These are phyloP conservation scores for Magnusiomyces ingens DNA, from an alignment of 1,139 yeast genomes.

Conservation along the genomic window DNA sequence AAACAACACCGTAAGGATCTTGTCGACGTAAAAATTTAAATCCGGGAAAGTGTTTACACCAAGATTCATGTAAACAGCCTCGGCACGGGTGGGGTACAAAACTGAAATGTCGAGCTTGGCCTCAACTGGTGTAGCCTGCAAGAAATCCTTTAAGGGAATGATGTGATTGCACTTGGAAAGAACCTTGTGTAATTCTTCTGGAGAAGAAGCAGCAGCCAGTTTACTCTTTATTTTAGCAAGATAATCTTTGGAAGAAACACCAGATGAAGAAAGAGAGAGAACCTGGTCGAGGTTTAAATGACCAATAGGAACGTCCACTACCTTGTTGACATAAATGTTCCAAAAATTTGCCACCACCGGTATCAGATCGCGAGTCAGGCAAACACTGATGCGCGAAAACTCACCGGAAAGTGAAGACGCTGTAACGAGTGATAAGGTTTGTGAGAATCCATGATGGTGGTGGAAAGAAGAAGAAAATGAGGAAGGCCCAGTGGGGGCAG, in stretches of 20 bases:
- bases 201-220: constrained; percentile 30
- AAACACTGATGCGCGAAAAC: constrained; percentile 63
- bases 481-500: background rate
- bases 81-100: constrained; percentile 70
- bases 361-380: constrained; percentile 73
- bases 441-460: constrained; percentile 21
- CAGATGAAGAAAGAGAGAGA: constrained; percentile 18
- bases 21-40: constrained; percentile 71
- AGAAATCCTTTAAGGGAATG: constrained; percentile 57
- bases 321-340: constrained; percentile 51
- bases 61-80: constrained; percentile 44
- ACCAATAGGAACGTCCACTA: constrained; percentile 44
- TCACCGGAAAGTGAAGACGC: constrained; percentile 86
- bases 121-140: constrained; percentile 47
- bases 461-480: constrained; percentile 4
- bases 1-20: constrained; percentile 63
- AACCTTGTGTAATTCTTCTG: constrained; percentile 29
- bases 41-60: constrained; percentile 40
- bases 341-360: constrained; percentile 77
- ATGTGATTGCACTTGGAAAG: constrained; percentile 35
- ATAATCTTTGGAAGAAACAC: constrained; percentile 1
- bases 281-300: constrained; percentile 42
- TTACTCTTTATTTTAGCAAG: constrained; percentile 22
- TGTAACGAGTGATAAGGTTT: constrained; percentile 69
- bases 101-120: constrained; percentile 74